Base-by-base conservation (phyloP, 495 filamentous ascomycete genomes). In the Daldinia concentrica region DNA sequence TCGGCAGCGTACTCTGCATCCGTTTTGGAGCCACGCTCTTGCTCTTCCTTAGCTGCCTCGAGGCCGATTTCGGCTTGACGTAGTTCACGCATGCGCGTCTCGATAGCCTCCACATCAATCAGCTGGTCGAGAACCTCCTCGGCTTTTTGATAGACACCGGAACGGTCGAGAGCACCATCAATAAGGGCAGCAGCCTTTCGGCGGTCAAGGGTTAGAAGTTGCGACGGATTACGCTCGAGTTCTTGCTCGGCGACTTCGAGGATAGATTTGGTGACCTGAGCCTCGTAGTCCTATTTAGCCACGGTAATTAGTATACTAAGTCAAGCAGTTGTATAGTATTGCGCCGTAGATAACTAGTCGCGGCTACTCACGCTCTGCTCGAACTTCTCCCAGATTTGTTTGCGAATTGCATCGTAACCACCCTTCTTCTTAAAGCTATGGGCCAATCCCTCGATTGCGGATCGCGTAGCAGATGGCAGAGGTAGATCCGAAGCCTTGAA, bases 371-470 rank as follows among this genome's bases (percentile, higher is more conserved):
- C 92, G 62, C 88, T 89, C 32, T 90, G 86, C 69, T 92, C 89
- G 66, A 95, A 93, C 63, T 94, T 88, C 39, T 91, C 88, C 89
- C 92, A 95, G 3, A 93, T 84, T 58, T 90, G 85, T 76, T 95
- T 95, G 57, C 94, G 88, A 66, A 95, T 85, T n/a, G 81, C 83
- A 78, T 97, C 94, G 72, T 94, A 97, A 41, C 90, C 91, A 24
- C 94, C 94, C 78, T 94, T 94, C 81, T 97, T 97, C 80, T 95
- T 95, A 79, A 94, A 94, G 6, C 88, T 88, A 79, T 93, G 88
- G 9, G 93, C 86, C 26, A 97, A 83, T 62, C 85, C 84, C 61
- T 97, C 93, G 62, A 97, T 94, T 0, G 90, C 88, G 0, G 85
- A 84, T 62, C 92, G 87, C 60, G 93, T 92, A 32, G 88, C 85